phyloP scores from a whole-genome alignment of 805 yeast species.

The Wickerhamomyces mucosus region DNA sequence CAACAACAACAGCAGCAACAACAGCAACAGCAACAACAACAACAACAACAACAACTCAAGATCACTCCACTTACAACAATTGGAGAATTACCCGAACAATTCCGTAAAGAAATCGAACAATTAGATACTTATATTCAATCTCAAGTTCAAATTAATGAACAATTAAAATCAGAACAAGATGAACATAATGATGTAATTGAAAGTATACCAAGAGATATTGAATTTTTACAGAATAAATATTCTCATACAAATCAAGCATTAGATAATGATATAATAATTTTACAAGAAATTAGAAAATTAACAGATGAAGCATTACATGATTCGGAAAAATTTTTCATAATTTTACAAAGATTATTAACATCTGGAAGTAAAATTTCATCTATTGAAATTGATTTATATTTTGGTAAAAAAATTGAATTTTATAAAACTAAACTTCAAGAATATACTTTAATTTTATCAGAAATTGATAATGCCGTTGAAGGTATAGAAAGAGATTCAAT shows the following conservation, averaged over 20 bases:
- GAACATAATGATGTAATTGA: slow-evolving; percentile 56
- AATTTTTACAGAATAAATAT: slow-evolving; percentile 50
- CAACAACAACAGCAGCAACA: slow-evolving; percentile 11
- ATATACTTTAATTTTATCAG: slow-evolving; percentile 34
- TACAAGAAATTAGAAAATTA: slow-evolving; percentile 34
- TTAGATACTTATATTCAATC: slow-evolving; percentile 63
- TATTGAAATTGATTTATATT: slow-evolving; percentile 46
- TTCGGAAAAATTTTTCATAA: slow-evolving; percentile 43
- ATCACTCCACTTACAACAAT: slow-evolving; percentile 70
- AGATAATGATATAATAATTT: slow-evolving; percentile 36
- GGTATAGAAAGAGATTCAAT: slow-evolving; percentile 47
- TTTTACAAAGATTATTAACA: slow-evolving; percentile 37
- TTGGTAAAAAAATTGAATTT: slow-evolving; percentile 30
- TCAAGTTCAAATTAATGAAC: slow-evolving; percentile 66
- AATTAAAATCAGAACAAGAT: slow-evolving; percentile 48
- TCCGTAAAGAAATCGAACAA: slow-evolving; percentile 59
- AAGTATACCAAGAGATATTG: slow-evolving; percentile 66
- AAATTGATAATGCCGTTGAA: slow-evolving; percentile 53
- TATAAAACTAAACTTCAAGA: slow-evolving; percentile 37
- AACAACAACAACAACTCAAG: slow-evolving; percentile 33
- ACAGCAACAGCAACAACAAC: slow-evolving; percentile 25
- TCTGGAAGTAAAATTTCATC: slow-evolving; percentile 53
- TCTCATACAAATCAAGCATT: slow-evolving; percentile 58
- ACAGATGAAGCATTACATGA: slow-evolving; percentile 32
- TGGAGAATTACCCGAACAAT: slow-evolving; percentile 61